Percentiles rank a stretch among this genome's conserved stretches.
phyloP scores from a whole-genome alignment of 768 basidiomycete species.

The Boletellus ananas region DNA sequence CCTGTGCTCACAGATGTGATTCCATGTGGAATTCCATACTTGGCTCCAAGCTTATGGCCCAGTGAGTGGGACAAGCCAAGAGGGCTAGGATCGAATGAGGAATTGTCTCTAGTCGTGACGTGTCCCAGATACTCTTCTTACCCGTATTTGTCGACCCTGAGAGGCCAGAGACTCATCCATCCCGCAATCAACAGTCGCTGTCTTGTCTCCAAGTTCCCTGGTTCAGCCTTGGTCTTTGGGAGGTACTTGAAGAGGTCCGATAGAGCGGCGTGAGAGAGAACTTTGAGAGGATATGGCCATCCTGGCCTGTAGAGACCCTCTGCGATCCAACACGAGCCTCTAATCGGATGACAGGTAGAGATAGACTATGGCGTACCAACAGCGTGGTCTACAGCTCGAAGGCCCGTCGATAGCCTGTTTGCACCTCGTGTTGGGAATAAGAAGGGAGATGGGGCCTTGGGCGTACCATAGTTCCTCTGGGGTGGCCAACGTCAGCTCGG shows the following conservation, averaged over 20 bases:
- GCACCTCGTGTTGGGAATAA: slow-evolving; percentile 11
- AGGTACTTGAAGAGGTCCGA: slow-evolving; percentile 73
- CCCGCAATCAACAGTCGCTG: slow-evolving; percentile 70
- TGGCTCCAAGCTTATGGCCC: slow-evolving; percentile 70
- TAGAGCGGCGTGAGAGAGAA: slow-evolving; percentile 61
- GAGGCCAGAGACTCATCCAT: slow-evolving; percentile 80
- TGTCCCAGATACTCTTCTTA: slow-evolving; percentile 19
- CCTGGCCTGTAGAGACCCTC: slow-evolving; percentile 60
- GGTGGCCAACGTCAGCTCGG: slow-evolving; percentile 66
- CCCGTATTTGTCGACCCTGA: slow-evolving; percentile 54
- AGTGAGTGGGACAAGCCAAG: slow-evolving; percentile 75
- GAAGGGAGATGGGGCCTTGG: slow-evolving; percentile 2
- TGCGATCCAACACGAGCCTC: not conserved
- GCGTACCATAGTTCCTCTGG: slow-evolving; percentile 70
- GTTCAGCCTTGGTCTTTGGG: slow-evolving; percentile 58
- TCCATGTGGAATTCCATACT: slow-evolving; percentile 75
- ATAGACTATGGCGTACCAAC: slow-evolving; percentile 47
- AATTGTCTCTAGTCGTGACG: not conserved
- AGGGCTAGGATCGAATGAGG: slow-evolving; percentile 36
- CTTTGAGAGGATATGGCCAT: slow-evolving; percentile 56
- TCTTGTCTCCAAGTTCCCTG: slow-evolving; percentile 51
- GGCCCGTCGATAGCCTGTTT: slow-evolving; percentile 70
- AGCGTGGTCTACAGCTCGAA: slow-evolving; percentile 76
- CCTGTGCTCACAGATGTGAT: slow-evolving; percentile 64
- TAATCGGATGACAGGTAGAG: not conserved